Evolutionary conservation across 1,284 basidiomycete genomes (phyloP).

Genomic region (Ceratobasidium theobromae): DNA sequence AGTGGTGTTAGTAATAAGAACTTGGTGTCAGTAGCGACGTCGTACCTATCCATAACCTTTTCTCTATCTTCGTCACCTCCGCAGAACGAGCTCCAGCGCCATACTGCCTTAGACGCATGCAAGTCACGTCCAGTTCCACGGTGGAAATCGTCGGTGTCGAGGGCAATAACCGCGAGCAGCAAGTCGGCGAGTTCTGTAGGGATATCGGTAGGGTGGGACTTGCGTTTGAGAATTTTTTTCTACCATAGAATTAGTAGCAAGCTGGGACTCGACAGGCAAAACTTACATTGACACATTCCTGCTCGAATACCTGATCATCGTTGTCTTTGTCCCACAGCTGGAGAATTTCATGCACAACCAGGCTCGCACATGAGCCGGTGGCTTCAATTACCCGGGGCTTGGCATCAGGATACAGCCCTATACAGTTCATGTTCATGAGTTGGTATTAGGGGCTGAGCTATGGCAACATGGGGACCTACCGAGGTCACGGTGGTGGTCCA

Average conservation of each 20-base stretch:
- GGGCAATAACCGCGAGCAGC: slow-evolving; percentile 21
- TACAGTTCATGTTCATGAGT: background rate
- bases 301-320: slow-evolving; percentile 2
- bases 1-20: background rate
- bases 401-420: slow-evolving; percentile 25
- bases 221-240: background rate
- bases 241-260: background rate
- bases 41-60: slow-evolving; percentile 22
- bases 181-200: slow-evolving; percentile 17
- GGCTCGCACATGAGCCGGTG: slow-evolving; percentile 24
- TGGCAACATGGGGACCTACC: slow-evolving; percentile 1
- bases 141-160: slow-evolving; percentile 27
- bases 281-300: slow-evolving; percentile 19
- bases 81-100: slow-evolving; percentile 30
- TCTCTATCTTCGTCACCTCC: slow-evolving; percentile 12
- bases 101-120: slow-evolving; percentile 7
- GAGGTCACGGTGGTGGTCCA: slow-evolving; percentile 25
- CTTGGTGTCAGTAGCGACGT: background rate
- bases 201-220: slow-evolving; percentile 12
- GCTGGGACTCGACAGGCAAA: background rate
- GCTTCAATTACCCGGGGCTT: slow-evolving; percentile 27
- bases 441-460: background rate
- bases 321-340: slow-evolving; percentile 22
- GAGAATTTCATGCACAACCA: slow-evolving; percentile 21
- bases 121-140: slow-evolving; percentile 22